Evolutionary conservation across 257 asterid species (phyloP).

Genomic region (Ajuga chamaepitys): DNA sequence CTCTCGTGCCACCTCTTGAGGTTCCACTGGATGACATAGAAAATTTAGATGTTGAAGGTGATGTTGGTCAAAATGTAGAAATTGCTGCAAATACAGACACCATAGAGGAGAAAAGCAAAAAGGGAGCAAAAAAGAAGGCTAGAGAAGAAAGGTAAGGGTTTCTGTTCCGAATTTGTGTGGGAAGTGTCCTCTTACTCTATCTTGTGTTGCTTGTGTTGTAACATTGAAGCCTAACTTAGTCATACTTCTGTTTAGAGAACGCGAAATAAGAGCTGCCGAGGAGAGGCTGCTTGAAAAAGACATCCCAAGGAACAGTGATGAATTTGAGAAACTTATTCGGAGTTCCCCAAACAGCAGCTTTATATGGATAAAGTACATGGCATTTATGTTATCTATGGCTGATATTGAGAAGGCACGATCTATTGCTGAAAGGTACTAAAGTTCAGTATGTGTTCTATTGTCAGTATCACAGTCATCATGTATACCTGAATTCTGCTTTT

Average conservation of each 20-base stretch:
- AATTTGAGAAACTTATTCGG: constrained; percentile 78
- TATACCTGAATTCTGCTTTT: no score
- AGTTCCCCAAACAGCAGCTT: constrained; percentile 85
- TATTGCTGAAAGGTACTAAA: constrained; percentile 74
- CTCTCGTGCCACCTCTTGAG: constrained; percentile 78
- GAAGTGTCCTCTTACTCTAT: neutral
- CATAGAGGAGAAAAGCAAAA: constrained; percentile 46
- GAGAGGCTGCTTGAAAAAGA: constrained; percentile 76
- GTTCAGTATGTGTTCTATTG: neutral
- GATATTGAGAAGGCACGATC: constrained; percentile 88
- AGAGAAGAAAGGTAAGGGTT: constrained; percentile 53
- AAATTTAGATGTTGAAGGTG: constrained; percentile 33
- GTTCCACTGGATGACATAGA: constrained; percentile 80
- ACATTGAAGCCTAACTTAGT: neutral
- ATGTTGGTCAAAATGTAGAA: constrained; percentile 27
- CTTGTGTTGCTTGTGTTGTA: neutral
- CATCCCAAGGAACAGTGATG: constrained; percentile 71
- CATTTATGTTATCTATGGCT: constrained; percentile 68
- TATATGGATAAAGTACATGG: constrained; percentile 94
- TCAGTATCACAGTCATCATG: no score
- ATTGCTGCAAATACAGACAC: constrained; percentile 21
- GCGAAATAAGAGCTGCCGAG: constrained; percentile 87
- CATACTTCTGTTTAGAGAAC: constrained; percentile 51
- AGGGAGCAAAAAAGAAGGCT: constrained; percentile 51
- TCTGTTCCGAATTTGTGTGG: neutral